Conservation (phyloP, 257 asterid species). For the Scutellaria barbata region DNA sequence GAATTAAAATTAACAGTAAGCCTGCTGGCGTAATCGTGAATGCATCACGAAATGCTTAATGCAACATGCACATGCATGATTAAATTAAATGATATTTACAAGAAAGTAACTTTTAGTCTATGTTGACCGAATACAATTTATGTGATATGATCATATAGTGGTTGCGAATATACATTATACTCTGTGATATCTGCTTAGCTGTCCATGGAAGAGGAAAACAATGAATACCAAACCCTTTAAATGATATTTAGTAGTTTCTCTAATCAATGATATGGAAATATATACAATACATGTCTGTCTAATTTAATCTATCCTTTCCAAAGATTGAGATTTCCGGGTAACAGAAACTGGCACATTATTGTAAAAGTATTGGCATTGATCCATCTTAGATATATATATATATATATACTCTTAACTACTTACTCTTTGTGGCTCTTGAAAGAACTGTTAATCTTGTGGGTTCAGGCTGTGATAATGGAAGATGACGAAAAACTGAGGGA, state of each 20-base stretch:
- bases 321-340: neutral
- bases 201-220: neutral
- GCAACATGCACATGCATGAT: neutral
- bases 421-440: neutral
- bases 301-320: neutral
- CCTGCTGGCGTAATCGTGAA: too few species aligned
- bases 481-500: conserved; percentile 80
- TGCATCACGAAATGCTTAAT: too few species aligned
- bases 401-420: too few species aligned
- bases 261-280: too few species aligned
- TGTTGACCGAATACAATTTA: too few species aligned
- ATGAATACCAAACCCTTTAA: neutral
- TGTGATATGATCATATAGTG: neutral
- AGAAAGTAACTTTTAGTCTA: too few species aligned
- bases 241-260: too few species aligned
- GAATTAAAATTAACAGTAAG: neutral
- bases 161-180: neutral
- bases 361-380: too few species aligned
- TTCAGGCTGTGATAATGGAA: conserved; percentile 61
- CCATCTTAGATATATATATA: too few species aligned
- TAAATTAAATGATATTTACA: neutral
- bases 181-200: conserved; percentile 8
- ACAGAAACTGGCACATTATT: too few species aligned
- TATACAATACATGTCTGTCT: too few species aligned
- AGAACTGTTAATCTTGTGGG: neutral